Evolutionary conservation across 129 eudicot genomes (phyloP).

Genomic region (Ambrosia trifida): DNA sequence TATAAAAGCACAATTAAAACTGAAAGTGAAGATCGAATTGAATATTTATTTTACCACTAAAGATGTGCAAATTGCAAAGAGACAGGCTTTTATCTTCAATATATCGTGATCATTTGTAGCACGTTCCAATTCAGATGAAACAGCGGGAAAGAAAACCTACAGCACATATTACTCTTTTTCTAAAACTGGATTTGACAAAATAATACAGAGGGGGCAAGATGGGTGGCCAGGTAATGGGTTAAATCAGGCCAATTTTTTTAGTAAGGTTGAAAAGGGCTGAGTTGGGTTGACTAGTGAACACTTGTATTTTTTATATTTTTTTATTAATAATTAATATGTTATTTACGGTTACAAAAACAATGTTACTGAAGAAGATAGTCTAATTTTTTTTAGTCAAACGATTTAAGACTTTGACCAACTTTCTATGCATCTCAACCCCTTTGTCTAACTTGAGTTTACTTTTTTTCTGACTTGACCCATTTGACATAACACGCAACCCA

Average conservation of each 20-base stretch:
- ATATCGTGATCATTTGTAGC: slow-evolving; percentile 55
- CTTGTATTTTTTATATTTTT: neutral
- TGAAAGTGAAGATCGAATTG: neutral
- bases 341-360: neutral
- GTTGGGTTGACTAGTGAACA: neutral
- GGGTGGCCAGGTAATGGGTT: neutral
- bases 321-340: neutral
- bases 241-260: neutral
- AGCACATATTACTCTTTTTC: slow-evolving; percentile 22
- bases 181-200: slow-evolving; percentile 4
- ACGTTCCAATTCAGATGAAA: slow-evolving; percentile 59
- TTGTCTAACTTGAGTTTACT: neutral
- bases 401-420: neutral
- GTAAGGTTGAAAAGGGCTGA: neutral
- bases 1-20: neutral
- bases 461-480: neutral
- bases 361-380: neutral
- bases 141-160: slow-evolving; percentile 73
- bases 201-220: neutral
- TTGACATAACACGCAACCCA: neutral
- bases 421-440: neutral
- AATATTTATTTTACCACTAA: slow-evolving; percentile 51
- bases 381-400: neutral
- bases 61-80: slow-evolving; percentile 82
- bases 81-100: slow-evolving; percentile 72